Base-by-base conservation (phyloP, 805 yeast species). In the Grigorovia humatica region DNA sequence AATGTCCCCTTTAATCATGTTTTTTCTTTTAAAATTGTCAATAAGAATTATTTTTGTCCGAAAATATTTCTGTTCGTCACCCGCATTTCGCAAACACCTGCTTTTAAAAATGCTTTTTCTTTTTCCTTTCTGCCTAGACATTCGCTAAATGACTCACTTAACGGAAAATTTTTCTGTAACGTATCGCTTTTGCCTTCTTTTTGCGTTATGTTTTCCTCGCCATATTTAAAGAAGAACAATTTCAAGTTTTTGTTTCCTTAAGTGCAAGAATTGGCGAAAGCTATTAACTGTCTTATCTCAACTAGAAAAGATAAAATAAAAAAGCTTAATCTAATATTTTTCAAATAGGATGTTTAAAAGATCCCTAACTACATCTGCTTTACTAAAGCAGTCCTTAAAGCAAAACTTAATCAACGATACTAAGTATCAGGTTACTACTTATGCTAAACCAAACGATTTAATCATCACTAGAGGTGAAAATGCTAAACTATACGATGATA, bases 391-490 rank as follows among this genome's bases (percentile, higher is more conserved):
- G 46, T 55, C 55, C 40, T 29, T 55, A n/a, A 49, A 45, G n/a
- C 46, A 51, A 41, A 49, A 50, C 17, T 44, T 51, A 19, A 35
- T 53, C 17, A 43, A 49, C 38, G 56, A 53, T 30, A 44, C 43
- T 13, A 44, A 53, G 17, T 53, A 48, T 64, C 75, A 82, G 9
- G 90, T 83, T 9, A 82, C 93, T 5, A 87, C 95, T 0, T 88
- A 88, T 63, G 77, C 89, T 11, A 79, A 90, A 61, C 95, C 96
- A 12, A 74, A 80, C 46, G 65, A 66, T 50, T 68, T 89, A 48
- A 85, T 88, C 17, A 74, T 91, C 52, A 81, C 84, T 48, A 83
- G 82, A 54, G 99, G 96, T 40, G 69, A 80, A 59, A 96, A 96
- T 18, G 79, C 89, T n/a, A 74, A 74, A 50, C 66, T 93, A 51